A percentile compares a stretch with the other conserved stretches of the same genome.
These are phyloP conservation scores for Malania oleifera DNA, from an alignment of 164 flowering plant species.

Conservation along the genomic window DNA sequence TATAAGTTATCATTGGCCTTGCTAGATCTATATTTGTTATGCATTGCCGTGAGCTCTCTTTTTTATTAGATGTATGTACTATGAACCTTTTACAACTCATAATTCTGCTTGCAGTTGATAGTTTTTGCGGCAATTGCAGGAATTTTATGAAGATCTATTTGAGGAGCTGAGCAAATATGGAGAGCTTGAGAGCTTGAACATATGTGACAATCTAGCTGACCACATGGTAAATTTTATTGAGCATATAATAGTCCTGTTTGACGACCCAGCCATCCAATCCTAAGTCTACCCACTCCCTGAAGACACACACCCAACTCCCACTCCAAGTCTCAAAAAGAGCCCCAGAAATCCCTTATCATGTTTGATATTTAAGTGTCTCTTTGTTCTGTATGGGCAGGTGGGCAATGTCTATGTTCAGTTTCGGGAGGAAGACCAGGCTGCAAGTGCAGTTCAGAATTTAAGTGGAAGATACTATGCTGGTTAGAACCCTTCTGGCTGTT, in stretches of 20 bases:
- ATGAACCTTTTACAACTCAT: no score
- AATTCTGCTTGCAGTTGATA: no score
- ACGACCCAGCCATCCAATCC: no score
- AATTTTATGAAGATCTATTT: slow-evolving; percentile 80
- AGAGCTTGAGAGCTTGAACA: slow-evolving; percentile 69
- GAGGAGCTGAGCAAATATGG: slow-evolving; percentile 90
- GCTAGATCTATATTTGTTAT: no score
- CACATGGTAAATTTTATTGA: slow-evolving; percentile 73
- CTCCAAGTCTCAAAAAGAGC: no score
- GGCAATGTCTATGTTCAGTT: slow-evolving; percentile 95
- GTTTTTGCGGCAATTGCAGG: slow-evolving; percentile 48
- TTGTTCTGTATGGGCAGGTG: slow-evolving; percentile 37
- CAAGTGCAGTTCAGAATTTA: slow-evolving; percentile 62
- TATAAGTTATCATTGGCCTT: no score
- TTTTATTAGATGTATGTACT: no score
- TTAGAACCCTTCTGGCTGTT: slow-evolving; percentile 13
- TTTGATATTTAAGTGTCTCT: background rate
- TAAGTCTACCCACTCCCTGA: no score
- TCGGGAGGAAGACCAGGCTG: slow-evolving; percentile 86
- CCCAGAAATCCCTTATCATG: background rate
- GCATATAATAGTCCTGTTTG: no score
- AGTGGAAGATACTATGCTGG: slow-evolving; percentile 88
- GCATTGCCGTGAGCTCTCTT: no score
- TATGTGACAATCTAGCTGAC: slow-evolving; percentile 89
- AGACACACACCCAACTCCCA: no score